These are phyloP conservation scores for Neurospora sp. DNA, from an alignment of 2,329 filamentous ascomycete species.

Conservation along the genomic window DNA sequence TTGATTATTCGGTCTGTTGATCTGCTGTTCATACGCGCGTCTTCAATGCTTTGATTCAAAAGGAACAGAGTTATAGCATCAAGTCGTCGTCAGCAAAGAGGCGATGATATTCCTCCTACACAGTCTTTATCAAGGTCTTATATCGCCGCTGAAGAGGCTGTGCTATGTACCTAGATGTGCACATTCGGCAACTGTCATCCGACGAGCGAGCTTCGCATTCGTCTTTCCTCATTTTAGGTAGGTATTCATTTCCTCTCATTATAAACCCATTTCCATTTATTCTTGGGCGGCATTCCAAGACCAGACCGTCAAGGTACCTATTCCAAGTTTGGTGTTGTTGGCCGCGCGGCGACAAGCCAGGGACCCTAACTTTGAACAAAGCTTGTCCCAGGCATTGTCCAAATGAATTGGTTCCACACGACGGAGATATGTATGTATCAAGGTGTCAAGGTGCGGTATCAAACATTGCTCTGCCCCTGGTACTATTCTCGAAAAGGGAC, in stretches of 20 bases:
- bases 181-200: not conserved
- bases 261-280: no score
- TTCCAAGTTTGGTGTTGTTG: not conserved
- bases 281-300: no score
- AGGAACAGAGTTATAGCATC: not conserved
- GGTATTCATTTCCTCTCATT: no score
- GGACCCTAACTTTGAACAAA: not conserved
- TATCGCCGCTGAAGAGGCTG: not conserved
- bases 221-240: not conserved
- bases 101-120: not conserved
- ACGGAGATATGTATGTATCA: not conserved
- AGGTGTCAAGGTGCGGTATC: not conserved
- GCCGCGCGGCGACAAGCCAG: not conserved
- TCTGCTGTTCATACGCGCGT: not conserved
- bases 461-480: not conserved
- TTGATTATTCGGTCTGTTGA: no score
- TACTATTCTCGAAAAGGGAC: not conserved
- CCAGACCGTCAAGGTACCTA: no score
- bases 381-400: not conserved
- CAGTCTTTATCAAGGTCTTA: no score
- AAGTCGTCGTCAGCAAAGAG: not conserved
- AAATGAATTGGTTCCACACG: not conserved
- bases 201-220: not conserved
- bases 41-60: not conserved
- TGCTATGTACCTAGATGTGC: not conserved